phyloP scores from a whole-genome alignment of 2,329 filamentous ascomycete genomes.

The Fusarium temperatum region DNA sequence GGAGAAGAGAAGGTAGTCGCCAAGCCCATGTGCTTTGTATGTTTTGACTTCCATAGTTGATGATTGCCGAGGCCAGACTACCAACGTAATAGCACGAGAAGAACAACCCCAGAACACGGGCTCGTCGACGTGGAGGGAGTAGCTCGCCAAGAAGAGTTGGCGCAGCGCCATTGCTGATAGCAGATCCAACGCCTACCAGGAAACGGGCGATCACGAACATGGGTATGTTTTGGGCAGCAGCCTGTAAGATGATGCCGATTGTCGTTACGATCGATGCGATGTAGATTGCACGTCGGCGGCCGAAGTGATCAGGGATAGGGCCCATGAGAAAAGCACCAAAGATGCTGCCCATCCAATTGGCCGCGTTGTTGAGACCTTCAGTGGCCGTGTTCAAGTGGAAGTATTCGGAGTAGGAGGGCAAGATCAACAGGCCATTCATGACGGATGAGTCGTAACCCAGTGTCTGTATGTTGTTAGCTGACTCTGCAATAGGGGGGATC shows the following conservation, averaged over 20 bases:
- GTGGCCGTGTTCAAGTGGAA: background rate
- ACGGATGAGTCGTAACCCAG: background rate
- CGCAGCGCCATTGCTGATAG: background rate
- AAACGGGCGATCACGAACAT: background rate
- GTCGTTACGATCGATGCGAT: background rate
- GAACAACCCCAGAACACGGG: background rate
- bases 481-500: fast-evolving
- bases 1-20: background rate
- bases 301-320: background rate
- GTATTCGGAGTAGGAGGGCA: background rate
- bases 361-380: background rate
- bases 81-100: background rate
- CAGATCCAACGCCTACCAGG: background rate
- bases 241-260: background rate
- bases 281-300: background rate
- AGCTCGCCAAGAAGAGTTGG: background rate
- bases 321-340: background rate
- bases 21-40: background rate
- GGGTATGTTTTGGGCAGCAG: background rate
- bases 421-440: background rate
- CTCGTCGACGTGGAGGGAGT: background rate
- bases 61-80: background rate
- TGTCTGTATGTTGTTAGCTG: background rate
- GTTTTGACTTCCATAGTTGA: background rate
- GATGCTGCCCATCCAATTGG: background rate